These are phyloP conservation scores for Colletotrichum navitas DNA, from an alignment of 2,329 filamentous ascomycete genomes.

Conservation along the genomic window DNA sequence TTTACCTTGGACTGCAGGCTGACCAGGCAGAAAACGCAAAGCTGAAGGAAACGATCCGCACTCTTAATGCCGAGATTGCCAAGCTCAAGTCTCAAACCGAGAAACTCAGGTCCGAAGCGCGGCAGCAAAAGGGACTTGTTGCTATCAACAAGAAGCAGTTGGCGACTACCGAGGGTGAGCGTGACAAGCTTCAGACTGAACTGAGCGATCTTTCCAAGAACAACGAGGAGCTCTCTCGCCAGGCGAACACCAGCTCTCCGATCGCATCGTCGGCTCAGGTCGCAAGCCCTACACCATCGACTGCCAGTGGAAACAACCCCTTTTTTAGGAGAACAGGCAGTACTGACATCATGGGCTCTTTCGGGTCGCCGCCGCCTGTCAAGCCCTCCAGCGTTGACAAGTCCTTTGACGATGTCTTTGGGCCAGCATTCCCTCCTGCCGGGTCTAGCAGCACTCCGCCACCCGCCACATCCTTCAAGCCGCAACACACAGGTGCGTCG, in stretches of 20 bases:
- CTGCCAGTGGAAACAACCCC: constrained; percentile 86
- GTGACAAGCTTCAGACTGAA: constrained; percentile 88
- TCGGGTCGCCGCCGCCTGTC: constrained; percentile 59
- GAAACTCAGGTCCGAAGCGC: constrained; percentile 90
- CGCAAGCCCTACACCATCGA: constrained; percentile 77
- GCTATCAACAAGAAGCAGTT: constrained; percentile 99
- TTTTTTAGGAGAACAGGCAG: constrained; percentile 85
- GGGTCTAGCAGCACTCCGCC: constrained; percentile 59
- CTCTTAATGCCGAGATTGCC: constrained; percentile 84
- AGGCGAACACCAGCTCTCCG: constrained; percentile 64
- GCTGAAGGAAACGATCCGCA: constrained; percentile 88
- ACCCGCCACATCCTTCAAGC: constrained; percentile 72
- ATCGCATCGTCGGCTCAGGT: constrained; percentile 63
- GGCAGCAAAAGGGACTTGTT: constrained; percentile 95
- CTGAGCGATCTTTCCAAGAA: constrained; percentile 76
- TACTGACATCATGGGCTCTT: constrained; percentile 69
- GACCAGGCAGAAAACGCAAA: constrained; percentile 90
- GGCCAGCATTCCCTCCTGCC: constrained; percentile 69
- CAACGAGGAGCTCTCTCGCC: constrained; percentile 69
- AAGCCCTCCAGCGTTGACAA: constrained; percentile 68
- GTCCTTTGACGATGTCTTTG: constrained; percentile 90
- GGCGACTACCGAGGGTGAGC: constrained; percentile 87
- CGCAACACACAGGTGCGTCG: constrained; percentile 70
- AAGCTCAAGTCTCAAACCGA: constrained; percentile 92
- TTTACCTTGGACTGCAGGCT: constrained; percentile 79